Conservation (phyloP, 1,284 basidiomycete genomes). For the Amylostereum chailletii region DNA sequence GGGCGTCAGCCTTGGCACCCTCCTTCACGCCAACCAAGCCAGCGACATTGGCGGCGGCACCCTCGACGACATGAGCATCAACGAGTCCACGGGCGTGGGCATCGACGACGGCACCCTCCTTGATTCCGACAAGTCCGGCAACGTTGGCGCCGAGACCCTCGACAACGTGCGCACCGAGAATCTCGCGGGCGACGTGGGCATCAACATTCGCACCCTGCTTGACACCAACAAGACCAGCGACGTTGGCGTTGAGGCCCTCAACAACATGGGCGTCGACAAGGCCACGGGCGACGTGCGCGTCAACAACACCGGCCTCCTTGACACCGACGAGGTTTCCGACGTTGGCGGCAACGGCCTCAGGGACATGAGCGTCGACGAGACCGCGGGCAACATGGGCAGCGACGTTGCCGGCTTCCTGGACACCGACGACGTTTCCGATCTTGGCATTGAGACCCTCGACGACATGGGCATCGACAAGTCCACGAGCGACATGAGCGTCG, state of each 20-base stretch:
- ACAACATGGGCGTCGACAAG: neutral
- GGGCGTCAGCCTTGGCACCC: slow-evolving; percentile 2
- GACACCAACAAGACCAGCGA: too few relatives aligned
- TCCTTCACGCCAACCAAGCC: slow-evolving; percentile 2
- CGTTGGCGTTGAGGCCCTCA: neutral
- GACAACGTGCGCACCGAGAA: too few relatives aligned
- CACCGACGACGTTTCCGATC: slow-evolving; percentile 1
- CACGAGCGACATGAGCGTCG: neutral
- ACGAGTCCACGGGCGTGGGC: neutral
- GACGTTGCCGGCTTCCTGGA: slow-evolving; percentile 1
- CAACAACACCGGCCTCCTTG: slow-evolving; percentile 2
- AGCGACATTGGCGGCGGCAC: neutral
- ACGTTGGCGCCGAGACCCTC: too few relatives aligned
- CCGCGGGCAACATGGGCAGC: slow-evolving; percentile 3
- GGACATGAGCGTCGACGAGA: neutral
- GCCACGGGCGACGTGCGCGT: neutral
- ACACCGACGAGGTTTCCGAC: slow-evolving; percentile 1
- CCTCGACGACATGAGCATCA: neutral
- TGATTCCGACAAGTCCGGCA: too few relatives aligned
- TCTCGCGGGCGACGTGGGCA: too few relatives aligned
- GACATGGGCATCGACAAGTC: neutral
- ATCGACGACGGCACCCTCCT: too few relatives aligned
- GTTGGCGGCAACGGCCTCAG: neutral
- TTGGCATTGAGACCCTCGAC: slow-evolving; percentile 1
- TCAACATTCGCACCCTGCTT: too few relatives aligned